phyloP scores from a whole-genome alignment of 1,284 basidiomycete genomes.

The Singerocomus rubriflavus region DNA sequence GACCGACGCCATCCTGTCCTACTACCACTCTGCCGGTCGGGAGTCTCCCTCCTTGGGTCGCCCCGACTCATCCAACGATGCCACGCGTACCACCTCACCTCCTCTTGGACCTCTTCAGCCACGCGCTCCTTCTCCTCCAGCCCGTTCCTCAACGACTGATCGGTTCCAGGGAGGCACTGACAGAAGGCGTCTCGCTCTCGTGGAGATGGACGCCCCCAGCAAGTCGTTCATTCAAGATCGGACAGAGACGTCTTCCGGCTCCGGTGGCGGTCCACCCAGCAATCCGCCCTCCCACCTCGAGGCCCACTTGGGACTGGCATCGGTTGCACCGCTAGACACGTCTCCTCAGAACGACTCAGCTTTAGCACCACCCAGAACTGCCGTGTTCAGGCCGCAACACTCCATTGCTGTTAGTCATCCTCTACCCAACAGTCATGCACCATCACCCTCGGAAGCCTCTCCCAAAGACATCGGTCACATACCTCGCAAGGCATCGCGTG shows the following conservation, averaged over 20 bases:
- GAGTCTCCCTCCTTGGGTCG: constrained; percentile 30
- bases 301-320: constrained; percentile 52
- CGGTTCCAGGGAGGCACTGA: constrained; percentile 58
- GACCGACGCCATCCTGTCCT: constrained; percentile 37
- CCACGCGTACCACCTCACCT: constrained; percentile 11
- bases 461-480: constrained; percentile 22
- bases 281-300: constrained; percentile 38
- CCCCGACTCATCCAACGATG: constrained; percentile 35
- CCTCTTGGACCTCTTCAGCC: constrained; percentile 8
- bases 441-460: constrained; percentile 44
- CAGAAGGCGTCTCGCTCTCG: constrained; percentile 63
- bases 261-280: no score
- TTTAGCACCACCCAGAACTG: constrained; percentile 50
- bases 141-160: constrained; percentile 12
- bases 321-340: constrained; percentile 67
- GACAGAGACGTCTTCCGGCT: constrained; percentile 27
- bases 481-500: constrained; percentile 45
- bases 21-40: constrained; percentile 30
- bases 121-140: constrained; percentile 32
- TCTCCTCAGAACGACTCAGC: constrained; percentile 50
- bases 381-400: constrained; percentile 26
- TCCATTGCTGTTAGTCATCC: constrained; percentile 21
- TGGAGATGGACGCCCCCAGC: constrained; percentile 45
- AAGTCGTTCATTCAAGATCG: constrained; percentile 18
- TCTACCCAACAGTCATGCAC: constrained; percentile 33